phyloP scores from a whole-genome alignment of 2,329 filamentous ascomycete species.

The Cadophora luteo-olivacea region DNA sequence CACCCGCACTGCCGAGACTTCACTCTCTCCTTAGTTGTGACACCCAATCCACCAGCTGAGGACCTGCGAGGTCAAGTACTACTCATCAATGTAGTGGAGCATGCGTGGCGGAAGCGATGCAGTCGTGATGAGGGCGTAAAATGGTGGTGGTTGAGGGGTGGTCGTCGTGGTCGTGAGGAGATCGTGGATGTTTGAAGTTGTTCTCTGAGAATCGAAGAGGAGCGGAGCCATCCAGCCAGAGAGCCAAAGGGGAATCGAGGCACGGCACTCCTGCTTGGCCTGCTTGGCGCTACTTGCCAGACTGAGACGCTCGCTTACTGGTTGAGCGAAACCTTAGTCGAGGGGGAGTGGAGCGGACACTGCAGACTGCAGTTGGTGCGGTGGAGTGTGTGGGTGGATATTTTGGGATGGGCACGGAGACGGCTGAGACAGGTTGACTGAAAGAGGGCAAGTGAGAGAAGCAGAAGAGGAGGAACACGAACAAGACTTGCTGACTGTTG shows the following conservation, averaged over 20 bases:
- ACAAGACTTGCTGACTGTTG: conserved; percentile 1
- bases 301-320: conserved; percentile 17
- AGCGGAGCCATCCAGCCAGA: conserved; percentile 1
- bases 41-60: conserved; percentile 29
- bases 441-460: background rate
- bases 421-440: background rate
- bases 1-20: conserved; percentile 27
- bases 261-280: conserved; percentile 5
- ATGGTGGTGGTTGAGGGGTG: conserved; percentile 1
- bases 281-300: conserved; percentile 13
- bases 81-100: conserved; percentile 28
- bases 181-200: conserved; percentile 9
- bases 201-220: background rate
- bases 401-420: conserved; percentile 10
- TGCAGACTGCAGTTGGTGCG: too few species aligned
- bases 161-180: conserved; percentile 2
- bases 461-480: background rate
- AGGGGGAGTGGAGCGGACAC: background rate
- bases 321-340: conserved; percentile 5
- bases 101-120: conserved; percentile 12
- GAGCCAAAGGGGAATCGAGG: conserved; percentile 4
- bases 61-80: conserved; percentile 23
- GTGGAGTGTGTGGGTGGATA: conserved; percentile 1
- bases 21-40: conserved; percentile 14
- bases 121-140: conserved; percentile 20